Percentiles rank a stretch among this genome's conserved stretches.
Evolutionary conservation across 768 basidiomycete species (phyloP).

Genomic region (Panaeolus cyanescens): DNA sequence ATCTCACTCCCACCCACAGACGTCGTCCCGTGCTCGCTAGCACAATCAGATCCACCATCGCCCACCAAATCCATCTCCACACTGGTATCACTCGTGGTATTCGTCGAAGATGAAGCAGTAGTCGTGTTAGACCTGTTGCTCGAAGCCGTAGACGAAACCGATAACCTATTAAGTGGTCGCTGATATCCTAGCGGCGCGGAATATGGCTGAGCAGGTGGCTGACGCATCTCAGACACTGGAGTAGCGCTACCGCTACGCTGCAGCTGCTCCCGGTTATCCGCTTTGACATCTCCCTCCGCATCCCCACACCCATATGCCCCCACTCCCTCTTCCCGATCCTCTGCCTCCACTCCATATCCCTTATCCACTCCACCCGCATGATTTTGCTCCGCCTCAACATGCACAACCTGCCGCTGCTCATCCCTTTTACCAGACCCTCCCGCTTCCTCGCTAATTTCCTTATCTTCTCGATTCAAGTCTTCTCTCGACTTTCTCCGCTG

Average conservation of each 20-base stretch:
- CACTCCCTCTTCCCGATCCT: background rate
- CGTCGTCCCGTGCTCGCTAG: background rate
- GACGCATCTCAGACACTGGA: background rate
- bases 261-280: background rate
- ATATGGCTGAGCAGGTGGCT: background rate
- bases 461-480: background rate
- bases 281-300: background rate
- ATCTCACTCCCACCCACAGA: background rate
- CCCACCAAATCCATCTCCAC: slow-evolving; percentile 11
- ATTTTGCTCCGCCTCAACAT: background rate
- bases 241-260: background rate
- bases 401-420: background rate
- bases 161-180: background rate
- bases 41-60: background rate
- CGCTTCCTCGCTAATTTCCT: background rate
- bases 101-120: background rate
- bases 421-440: background rate
- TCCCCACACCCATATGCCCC: background rate
- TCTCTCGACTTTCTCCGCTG: background rate
- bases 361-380: background rate
- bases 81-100: slow-evolving; percentile 9
- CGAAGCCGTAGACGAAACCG: background rate
- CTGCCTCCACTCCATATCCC: background rate
- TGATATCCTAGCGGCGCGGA: background rate
- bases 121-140: background rate